Base-by-base conservation (phyloP, 371 early-diverging fungal species). In the Mortierella sp. region DNA sequence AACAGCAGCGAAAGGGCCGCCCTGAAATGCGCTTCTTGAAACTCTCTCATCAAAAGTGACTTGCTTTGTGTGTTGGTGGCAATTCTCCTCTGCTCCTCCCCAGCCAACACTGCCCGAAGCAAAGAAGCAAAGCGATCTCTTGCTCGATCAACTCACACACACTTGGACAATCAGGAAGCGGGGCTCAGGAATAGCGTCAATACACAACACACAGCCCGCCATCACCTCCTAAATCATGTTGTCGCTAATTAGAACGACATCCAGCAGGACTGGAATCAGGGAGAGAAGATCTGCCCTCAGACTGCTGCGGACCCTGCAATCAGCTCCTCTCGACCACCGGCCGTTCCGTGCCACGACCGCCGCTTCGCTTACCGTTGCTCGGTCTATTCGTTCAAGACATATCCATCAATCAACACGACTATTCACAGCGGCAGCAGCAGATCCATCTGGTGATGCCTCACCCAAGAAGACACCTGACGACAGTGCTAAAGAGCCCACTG, bases 201-300 rank as follows among this genome's bases (percentile, higher is more conserved):
- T 14, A 59, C 59, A 16, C 31, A 59, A 31, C 34, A 3, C 31
- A 31, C 59, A 31, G 6, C 40, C 51, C 43, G 19, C 21, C 26
- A 57, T 46, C 67, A 16, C 71, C 24, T 26, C 37, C 44, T 46
- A 46, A 43, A 40, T 69, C 78, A 80, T 80, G 82, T 69, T 74
- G 79, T 78, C 78, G 59, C 71, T 80, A 46, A 76, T 80, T 55
- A 80, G 76, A 64, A 67, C 76, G 40, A 43, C 79, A 21, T 43
- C 72, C 73, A 43, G 73, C 37, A 61, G 69, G 14, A 40, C 43
- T 46, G 69, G 51, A 43, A 26, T 43, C 48, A 37, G 26, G 51
- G 64, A 64, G 34, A 37, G 37, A 37, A 64, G 64, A 64, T 64
- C 64, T 19, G 64, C 37, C 21, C 21, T 8, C 5, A 37, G 64